These are phyloP conservation scores for Neonectria neomacrospora DNA, from an alignment of 2,329 filamentous ascomycete species.

Conservation along the genomic window DNA sequence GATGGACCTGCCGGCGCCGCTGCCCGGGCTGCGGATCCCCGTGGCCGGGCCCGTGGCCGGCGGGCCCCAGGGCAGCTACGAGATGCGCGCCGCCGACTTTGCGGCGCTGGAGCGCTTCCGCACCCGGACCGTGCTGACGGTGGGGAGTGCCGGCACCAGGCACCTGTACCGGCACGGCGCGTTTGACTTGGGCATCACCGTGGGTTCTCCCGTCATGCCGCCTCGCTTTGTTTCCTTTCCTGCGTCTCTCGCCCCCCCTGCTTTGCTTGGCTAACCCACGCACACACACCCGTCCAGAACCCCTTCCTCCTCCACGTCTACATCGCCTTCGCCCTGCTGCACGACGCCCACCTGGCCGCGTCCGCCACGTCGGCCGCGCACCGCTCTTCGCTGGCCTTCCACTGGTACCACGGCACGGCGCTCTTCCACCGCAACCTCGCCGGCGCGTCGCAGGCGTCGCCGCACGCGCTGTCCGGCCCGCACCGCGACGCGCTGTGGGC, in stretches of 20 bases:
- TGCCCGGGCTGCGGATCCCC: conserved; percentile 38
- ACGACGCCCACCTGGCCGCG: conserved; percentile 58
- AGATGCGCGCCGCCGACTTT: conserved; percentile 39
- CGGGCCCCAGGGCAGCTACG: conserved; percentile 6
- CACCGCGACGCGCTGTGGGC: conserved; percentile 62
- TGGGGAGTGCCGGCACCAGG: conserved; percentile 49
- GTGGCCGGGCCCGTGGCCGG: conserved; percentile 39
- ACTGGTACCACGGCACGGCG: conserved; percentile 59
- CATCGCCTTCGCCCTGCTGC: conserved; percentile 62
- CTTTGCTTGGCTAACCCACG: conserved; percentile 24
- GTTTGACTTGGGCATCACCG: conserved; percentile 52
- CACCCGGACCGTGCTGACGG: conserved; percentile 53
- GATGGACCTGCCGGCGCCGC: conserved; percentile 27
- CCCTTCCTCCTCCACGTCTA: conserved; percentile 66
- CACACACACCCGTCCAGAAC: conserved; percentile 53
- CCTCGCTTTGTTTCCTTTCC: no score
- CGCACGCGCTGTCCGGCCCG: conserved; percentile 43
- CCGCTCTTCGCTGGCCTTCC: conserved; percentile 52
- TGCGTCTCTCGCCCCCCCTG: neutral
- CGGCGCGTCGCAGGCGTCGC: conserved; percentile 38
- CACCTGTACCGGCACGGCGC: conserved; percentile 51
- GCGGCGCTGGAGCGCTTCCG: conserved; percentile 56
- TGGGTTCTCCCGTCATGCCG: no score
- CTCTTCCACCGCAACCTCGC: conserved; percentile 58
- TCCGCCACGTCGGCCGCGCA: conserved; percentile 37